Conservation (phyloP, 192 early-diverging fungal genomes). For the Radiomyces spectabilis region DNA sequence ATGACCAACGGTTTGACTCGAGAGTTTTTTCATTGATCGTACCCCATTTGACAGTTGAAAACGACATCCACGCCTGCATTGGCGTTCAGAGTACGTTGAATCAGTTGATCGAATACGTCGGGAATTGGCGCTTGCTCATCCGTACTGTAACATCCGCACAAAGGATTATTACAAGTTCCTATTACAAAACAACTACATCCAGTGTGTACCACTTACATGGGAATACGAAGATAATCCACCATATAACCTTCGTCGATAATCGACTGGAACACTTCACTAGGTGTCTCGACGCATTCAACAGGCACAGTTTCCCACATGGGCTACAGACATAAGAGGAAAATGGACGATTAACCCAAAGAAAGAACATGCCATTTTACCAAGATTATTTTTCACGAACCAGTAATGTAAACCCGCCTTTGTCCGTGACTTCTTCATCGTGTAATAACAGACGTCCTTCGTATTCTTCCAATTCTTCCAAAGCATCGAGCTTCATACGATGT, state of each 20-base stretch:
- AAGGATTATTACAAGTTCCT: too few species aligned
- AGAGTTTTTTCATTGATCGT: not conserved
- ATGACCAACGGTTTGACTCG: too few species aligned
- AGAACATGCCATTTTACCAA: not conserved
- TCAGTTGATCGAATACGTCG: constrained; percentile 53
- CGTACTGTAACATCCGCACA: too few species aligned
- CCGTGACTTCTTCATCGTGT: constrained; percentile 45
- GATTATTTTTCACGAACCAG: constrained; percentile 28
- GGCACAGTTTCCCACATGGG: constrained; percentile 46
- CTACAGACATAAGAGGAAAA: not conserved
- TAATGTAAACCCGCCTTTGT: constrained; percentile 36
- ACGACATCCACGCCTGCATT: constrained; percentile 34
- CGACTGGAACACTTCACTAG: constrained; percentile 45
- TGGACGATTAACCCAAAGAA: not conserved
- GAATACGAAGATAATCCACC: constrained; percentile 52
- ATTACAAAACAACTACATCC: not conserved
- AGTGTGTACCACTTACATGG: constrained; percentile 44
- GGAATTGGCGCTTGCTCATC: constrained; percentile 63
- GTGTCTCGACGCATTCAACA: constrained; percentile 42
- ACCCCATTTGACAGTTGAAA: constrained; percentile 67
- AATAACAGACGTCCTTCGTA: constrained; percentile 47
- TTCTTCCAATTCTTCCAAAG: constrained; percentile 36
- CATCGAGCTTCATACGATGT: constrained; percentile 48
- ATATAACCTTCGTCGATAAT: constrained; percentile 42
- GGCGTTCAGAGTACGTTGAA: constrained; percentile 32